Percentiles rank a stretch among this genome's conserved stretches.
Conservation (phyloP, 2,329 filamentous ascomycete species). For the Pseudogymnoascus verrucosus region DNA sequence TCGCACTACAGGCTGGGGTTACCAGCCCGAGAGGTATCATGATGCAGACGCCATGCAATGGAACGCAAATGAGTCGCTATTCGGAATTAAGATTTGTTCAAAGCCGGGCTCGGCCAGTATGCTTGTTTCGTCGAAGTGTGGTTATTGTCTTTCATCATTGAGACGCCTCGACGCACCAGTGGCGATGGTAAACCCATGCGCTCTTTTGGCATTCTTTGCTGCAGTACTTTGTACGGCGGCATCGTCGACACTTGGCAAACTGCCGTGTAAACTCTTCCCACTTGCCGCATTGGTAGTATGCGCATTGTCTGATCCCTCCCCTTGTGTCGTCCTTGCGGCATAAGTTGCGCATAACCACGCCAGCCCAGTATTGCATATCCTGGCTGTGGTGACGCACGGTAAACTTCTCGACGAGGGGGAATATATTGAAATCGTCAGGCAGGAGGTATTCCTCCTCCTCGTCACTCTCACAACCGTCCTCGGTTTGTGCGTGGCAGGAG, state of each 20-base stretch:
- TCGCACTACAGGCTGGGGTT: slow-evolving; percentile 24
- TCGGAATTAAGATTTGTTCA: slow-evolving; percentile 7
- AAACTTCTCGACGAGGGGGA: slow-evolving; percentile 96
- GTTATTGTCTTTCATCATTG: slow-evolving; percentile 15
- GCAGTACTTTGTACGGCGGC: slow-evolving; percentile 96
- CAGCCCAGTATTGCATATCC: slow-evolving; percentile 99
- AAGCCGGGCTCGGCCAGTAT: slow-evolving; percentile 6
- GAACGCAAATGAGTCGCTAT: slow-evolving; percentile 6
- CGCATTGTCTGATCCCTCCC: slow-evolving; percentile 92
- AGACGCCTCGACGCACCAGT: slow-evolving; percentile 81
- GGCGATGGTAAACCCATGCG: slow-evolving; percentile 95
- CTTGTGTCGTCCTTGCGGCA: slow-evolving; percentile 95
- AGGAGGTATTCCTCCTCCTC: slow-evolving; percentile 80
- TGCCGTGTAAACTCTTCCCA: slow-evolving; percentile 97
- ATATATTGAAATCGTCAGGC: slow-evolving; percentile 95
- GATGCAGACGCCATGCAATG: slow-evolving; percentile 28
- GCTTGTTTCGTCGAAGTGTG: not conserved
- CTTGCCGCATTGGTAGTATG: slow-evolving; percentile 95
- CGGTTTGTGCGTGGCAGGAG: slow-evolving; percentile 23
- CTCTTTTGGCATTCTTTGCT: slow-evolving; percentile 99
- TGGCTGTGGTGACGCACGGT: slow-evolving; percentile 90
- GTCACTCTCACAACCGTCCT: slow-evolving; percentile 30
- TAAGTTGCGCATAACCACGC: slow-evolving; percentile 96
- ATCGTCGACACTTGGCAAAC: slow-evolving; percentile 95
- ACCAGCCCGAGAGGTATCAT: slow-evolving; percentile 32